Base-by-base conservation (phyloP, 2,329 filamentous ascomycete genomes). In the Venturia carpophila region DNA sequence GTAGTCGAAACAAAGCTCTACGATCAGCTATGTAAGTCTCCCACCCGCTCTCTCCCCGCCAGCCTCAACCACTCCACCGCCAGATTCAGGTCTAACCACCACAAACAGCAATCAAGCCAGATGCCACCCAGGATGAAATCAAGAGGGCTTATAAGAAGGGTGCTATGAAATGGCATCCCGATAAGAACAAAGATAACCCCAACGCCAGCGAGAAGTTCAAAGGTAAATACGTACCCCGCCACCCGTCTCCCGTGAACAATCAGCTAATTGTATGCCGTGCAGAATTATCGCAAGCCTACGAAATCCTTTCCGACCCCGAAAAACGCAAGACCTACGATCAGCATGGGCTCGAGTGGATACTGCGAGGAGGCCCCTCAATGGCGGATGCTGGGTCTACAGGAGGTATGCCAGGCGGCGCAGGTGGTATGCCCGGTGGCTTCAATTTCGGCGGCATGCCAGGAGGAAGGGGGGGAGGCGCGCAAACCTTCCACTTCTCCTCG, bases 321-420 rank as follows among this genome's bases (percentile, higher is more conserved):
- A 99, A 97, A 79, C 89, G 94, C 72, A 94, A 96, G 77, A 87
- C 88, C 52, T 99, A 99, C 75, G 94, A 99, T 75, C 88, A 93
- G 74, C 97, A 88, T 76, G 94, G 94, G 68, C 87, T 97, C 67
- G 94, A 97, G 72, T 96, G 93, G 79, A 83, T 99, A 63, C 82
- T 96, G 41, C 88, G 89, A 62, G 92, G 92, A 61, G 92, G 91
- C 39, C 81, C 83, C 11, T 56, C 64, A 47, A 52, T 52, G 62
- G 86, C 90, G 42, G 82, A 82, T 27, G 78, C 77, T 17, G 82
- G 81, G 63, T 72, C 73, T 56, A 78, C 78, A 67, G 78, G 76
- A 61, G 88, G 85, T 70, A 71, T 70, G 11, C 84, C 86, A 15
- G 88, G 85, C 70, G 71, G 70, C 10, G 84, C 82, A 34, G 78